Percentiles rank a stretch among this genome's conserved stretches.
Conservation (phyloP, 1,139 yeast species). For the Geotrichum histeridarum region DNA sequence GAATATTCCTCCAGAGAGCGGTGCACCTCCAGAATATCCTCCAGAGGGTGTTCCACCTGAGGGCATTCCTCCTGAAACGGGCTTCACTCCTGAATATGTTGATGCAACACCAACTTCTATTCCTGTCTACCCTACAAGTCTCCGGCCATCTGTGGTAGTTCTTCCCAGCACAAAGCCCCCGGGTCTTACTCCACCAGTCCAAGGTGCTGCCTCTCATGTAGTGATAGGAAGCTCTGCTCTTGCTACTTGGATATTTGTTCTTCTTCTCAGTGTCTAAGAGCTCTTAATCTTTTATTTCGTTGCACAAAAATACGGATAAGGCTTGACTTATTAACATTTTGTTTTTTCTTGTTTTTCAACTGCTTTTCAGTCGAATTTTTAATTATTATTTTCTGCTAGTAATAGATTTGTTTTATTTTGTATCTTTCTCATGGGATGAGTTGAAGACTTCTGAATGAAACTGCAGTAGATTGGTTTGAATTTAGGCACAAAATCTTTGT, state of each 20-base stretch:
- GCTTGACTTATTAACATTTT: not conserved
- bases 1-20: not conserved
- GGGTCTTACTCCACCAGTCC: not conserved
- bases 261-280: constrained; percentile 3
- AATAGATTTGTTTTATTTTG: not conserved
- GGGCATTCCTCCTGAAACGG: too few relatives aligned
- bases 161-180: constrained; percentile 1
- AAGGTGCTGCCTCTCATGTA: not conserved
- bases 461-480: not conserved
- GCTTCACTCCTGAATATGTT: too few relatives aligned
- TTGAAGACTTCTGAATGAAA: not conserved
- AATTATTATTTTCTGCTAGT: not conserved
- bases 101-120: not conserved
- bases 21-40: too few relatives aligned
- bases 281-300: not conserved
- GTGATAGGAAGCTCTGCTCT: not conserved
- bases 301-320: not conserved
- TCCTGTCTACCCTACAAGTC: not conserved
- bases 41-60: too few relatives aligned
- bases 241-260: constrained; percentile 9
- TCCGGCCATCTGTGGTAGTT: not conserved
- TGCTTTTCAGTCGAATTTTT: not conserved
- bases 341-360: not conserved
- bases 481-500: not conserved
- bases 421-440: not conserved